A percentile compares a stretch with the other conserved stretches of the same genome.
phyloP scores from a whole-genome alignment of 139 green algal genomes.

The Yamagishiella unicocca region DNA sequence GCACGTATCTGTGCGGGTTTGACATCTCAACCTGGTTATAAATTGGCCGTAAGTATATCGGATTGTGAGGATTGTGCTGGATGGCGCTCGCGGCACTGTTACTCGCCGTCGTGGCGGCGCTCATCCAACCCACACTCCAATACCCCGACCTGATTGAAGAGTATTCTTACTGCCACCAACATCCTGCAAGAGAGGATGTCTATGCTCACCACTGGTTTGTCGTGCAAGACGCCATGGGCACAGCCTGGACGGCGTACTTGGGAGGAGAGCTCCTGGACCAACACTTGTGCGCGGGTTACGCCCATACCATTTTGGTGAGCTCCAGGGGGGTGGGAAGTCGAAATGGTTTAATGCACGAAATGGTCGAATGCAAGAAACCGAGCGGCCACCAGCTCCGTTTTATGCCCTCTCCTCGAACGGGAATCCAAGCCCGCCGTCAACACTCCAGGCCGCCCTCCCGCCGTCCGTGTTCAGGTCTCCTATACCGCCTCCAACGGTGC shows the following conservation, averaged over 20 bases:
- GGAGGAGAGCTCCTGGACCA: background rate
- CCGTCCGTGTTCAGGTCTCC: background rate
- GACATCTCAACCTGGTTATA: too few relatives aligned
- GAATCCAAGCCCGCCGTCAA: too few relatives aligned
- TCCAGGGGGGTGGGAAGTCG: too few relatives aligned
- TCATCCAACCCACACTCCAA: background rate
- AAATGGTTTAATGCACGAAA: too few relatives aligned
- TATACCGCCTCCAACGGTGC: background rate
- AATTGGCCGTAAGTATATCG: too few relatives aligned
- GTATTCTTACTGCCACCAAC: background rate
- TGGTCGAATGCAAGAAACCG: too few relatives aligned
- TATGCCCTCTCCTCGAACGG: too few relatives aligned
- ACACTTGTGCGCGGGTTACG: background rate
- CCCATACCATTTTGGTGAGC: slow-evolving; percentile 1
- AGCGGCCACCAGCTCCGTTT: too few relatives aligned
- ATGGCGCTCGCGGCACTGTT: too few relatives aligned
- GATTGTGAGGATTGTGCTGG: too few relatives aligned
- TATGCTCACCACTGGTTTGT: slow-evolving; percentile 21
- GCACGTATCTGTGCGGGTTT: too few relatives aligned
- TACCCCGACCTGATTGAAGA: slow-evolving; percentile 28
- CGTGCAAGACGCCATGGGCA: background rate
- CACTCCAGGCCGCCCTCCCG: too few relatives aligned
- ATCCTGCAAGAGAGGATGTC: background rate
- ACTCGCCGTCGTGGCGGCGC: background rate
- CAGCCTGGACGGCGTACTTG: background rate